phyloP scores from a whole-genome alignment of 2,329 filamentous ascomycete species.

The Bipolaris victoriae region DNA sequence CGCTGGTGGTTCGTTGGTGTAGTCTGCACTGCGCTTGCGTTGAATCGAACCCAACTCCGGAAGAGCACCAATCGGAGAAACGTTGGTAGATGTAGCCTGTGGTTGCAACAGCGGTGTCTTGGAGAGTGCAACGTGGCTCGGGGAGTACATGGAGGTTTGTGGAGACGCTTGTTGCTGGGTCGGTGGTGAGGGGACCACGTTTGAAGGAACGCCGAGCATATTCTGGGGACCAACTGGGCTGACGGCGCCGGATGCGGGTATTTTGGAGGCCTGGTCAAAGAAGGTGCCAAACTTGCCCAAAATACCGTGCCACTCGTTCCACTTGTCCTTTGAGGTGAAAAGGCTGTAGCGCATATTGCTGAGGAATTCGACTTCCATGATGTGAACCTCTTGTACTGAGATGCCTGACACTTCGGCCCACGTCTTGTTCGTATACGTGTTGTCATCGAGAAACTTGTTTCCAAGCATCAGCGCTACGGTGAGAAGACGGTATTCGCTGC shows the following conservation, averaged over 20 bases:
- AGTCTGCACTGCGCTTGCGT: constrained; percentile 66
- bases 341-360: constrained; percentile 98
- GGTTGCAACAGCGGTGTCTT: constrained; percentile 50
- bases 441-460: constrained; percentile 98
- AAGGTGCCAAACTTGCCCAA: constrained; percentile 83
- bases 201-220: constrained; percentile 50
- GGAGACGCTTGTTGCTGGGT: constrained; percentile 59
- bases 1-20: constrained; percentile 60
- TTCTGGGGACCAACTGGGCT: constrained; percentile 42
- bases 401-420: constrained; percentile 98
- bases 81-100: constrained; percentile 50
- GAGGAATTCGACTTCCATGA: constrained; percentile 99
- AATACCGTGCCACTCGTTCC: constrained; percentile 85
- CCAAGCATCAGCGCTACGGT: constrained; percentile 97
- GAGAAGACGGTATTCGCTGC: constrained; percentile 90
- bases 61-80: constrained; percentile 53
- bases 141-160: constrained; percentile 51
- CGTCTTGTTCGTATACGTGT: constrained; percentile 99
- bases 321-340: constrained; percentile 82
- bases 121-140: constrained; percentile 52
- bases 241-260: constrained; percentile 50
- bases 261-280: constrained; percentile 71
- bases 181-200: constrained; percentile 58
- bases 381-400: constrained; percentile 90
- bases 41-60: constrained; percentile 50